Conservation (phyloP, 2,329 filamentous ascomycete species). For the Aspergillus persii region DNA sequence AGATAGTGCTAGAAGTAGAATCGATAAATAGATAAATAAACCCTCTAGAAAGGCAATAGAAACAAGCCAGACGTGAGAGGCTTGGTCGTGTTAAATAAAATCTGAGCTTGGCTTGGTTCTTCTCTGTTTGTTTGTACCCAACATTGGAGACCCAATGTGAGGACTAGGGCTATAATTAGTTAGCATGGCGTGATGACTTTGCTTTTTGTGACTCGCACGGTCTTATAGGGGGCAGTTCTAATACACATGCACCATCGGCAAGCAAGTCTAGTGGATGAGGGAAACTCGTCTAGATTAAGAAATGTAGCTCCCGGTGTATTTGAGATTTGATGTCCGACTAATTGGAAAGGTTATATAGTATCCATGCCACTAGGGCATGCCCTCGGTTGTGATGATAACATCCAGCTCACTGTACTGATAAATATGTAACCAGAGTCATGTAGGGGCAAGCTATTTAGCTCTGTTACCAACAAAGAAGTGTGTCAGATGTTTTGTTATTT, state of each 20-base stretch:
- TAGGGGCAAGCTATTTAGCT: neutral
- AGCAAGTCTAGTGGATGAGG: too few species aligned
- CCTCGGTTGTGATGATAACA: neutral
- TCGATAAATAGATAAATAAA: neutral
- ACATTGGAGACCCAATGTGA: neutral
- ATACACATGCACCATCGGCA: too few species aligned
- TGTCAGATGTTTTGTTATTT: neutral
- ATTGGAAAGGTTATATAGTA: neutral
- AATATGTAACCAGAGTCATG: neutral
- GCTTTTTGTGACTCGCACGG: neutral
- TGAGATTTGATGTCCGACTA: neutral
- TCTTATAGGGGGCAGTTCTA: neutral
- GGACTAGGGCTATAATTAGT: neutral
- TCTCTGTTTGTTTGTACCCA: neutral
- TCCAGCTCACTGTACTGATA: neutral
- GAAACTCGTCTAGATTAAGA: too few species aligned
- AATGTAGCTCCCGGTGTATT: neutral
- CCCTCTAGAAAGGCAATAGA: neutral
- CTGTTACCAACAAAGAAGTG: neutral
- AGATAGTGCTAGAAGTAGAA: neutral
- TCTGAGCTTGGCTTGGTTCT: neutral
- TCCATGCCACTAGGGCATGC: neutral
- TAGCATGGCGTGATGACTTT: neutral
- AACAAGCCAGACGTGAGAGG: neutral
- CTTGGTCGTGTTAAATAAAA: neutral